Evolutionary conservation across 768 basidiomycete species (phyloP), one percentile per base, ranked within the genome.

Genomic region (Gymnopilus dilepis): DNA sequence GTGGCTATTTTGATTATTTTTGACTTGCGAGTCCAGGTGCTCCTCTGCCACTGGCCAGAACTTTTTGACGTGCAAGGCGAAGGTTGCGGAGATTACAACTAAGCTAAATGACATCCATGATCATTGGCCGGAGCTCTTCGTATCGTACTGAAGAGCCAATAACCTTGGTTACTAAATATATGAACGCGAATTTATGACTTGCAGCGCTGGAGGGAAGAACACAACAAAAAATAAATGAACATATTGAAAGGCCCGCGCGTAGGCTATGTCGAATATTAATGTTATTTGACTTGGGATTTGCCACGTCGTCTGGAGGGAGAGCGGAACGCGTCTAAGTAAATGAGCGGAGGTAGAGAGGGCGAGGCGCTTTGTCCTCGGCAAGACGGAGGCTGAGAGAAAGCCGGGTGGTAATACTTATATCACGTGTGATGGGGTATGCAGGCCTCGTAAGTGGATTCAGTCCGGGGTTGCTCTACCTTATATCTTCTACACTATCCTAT

Each of bases 321-420:
- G 40, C 40, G 40, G 40, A n/a, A 41, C 17, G 15, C 19, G 40
- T 17, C 1, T 42, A 26, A 21, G 24, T 47, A 47, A 45, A 47
- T 48, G 37, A 22, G 61, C 38, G 61, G 61, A 62, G 56, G 56
- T 62, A 62, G 61, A 57, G 56, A 57, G 61, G 60, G 47, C 26
- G 26, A 48, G n/a, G 31, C 11, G 33, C 31, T 24, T 42, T 12
- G 60, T 30, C 28, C 24, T 34, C 51, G 48, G 47, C 26, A 41
- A 42, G 40, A 62, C 56, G 61, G 61, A 51, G n/a, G 34, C 56
- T 6, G 43, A 12, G 31, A 41, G 52, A 45, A 31, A 40, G 55
- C 61, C 61, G 61, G 60, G 21, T 8, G 15, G 22, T 6, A 19
- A 22, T 28, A 26, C 21, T 33, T 33, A 24, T 56, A 62, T 62